These are phyloP conservation scores for Aspergillus diversus DNA, from an alignment of 495 filamentous ascomycete genomes.

Conservation along the genomic window DNA sequence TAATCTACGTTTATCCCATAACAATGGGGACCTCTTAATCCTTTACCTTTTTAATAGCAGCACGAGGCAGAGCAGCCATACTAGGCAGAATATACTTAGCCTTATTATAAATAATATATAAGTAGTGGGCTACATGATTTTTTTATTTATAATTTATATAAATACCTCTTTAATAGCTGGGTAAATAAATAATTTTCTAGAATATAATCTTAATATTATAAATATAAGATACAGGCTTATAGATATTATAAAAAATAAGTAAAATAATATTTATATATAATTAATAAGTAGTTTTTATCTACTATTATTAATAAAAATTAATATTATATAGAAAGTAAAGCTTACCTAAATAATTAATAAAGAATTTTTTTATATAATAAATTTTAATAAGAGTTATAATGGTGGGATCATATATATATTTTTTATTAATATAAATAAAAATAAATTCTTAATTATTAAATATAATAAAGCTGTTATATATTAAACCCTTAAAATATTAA, in stretches of 20 bases:
- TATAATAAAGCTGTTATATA: background rate
- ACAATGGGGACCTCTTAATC: no score
- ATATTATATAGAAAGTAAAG: background rate
- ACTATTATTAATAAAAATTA: background rate
- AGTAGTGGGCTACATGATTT: no score
- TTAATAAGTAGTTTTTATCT: background rate
- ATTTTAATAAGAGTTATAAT: background rate
- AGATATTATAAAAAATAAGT: background rate
- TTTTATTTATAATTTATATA: constrained; percentile 3
- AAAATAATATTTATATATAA: constrained; percentile 1
- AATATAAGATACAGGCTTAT: background rate
- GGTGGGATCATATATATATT: background rate
- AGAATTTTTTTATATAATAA: background rate
- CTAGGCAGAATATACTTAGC: no score
- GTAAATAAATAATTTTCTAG: background rate
- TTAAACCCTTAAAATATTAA: no score
- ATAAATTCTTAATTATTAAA: background rate
- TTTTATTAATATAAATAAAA: background rate
- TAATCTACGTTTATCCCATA: no score
- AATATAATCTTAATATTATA: background rate
- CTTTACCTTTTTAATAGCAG: no score
- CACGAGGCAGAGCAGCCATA: no score
- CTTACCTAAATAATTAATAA: background rate
- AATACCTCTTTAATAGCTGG: background rate
- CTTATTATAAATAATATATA: no score